Percentiles rank a stretch among this genome's conserved stretches.
Conservation (phyloP, 139 green algal species). For the Pedinophyceae sp. region DNA sequence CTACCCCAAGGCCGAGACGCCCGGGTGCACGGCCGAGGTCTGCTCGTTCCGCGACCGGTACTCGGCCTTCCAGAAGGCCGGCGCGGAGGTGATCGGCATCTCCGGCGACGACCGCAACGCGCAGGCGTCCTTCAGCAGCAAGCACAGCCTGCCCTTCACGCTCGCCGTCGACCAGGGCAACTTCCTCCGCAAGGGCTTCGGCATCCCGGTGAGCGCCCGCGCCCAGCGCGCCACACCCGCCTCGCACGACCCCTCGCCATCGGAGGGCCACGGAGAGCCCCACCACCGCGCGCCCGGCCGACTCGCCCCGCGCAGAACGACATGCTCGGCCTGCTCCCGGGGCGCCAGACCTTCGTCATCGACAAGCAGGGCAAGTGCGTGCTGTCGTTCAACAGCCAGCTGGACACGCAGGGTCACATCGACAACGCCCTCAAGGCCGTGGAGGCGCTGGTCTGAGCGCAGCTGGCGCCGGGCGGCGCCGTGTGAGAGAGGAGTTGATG, state of each 20-base stretch:
- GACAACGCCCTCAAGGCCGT: constrained; percentile 32
- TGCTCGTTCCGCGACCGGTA: constrained; percentile 50
- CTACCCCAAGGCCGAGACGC: constrained; percentile 46
- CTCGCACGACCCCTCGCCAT: too few relatives aligned
- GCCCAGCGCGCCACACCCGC: too few relatives aligned
- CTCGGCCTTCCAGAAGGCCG: constrained; percentile 16
- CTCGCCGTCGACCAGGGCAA: constrained; percentile 27
- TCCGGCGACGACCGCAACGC: constrained; percentile 18
- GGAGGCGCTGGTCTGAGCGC: too few relatives aligned
- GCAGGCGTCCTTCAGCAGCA: constrained; percentile 31
- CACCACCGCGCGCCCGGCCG: too few relatives aligned
- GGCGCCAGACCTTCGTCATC: constrained; percentile 46
- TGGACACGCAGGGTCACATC: constrained; percentile 42
- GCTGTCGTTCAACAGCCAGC: constrained; percentile 43
- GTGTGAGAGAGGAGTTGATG: too few relatives aligned
- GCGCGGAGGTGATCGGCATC: constrained; percentile 40
- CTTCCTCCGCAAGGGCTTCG: constrained; percentile 33
- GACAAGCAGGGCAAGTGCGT: constrained; percentile 24
- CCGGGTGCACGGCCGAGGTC: constrained; percentile 35
- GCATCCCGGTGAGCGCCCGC: constrained; percentile 34
- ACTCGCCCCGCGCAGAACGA: too few relatives aligned
- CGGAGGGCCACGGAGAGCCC: too few relatives aligned
- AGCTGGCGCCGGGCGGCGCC: too few relatives aligned
- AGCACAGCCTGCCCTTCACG: constrained; percentile 28
- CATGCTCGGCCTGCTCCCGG: constrained; percentile 42